phyloP scores from a whole-genome alignment of 495 filamentous ascomycete species.

The Bryoglossum gracile region DNA sequence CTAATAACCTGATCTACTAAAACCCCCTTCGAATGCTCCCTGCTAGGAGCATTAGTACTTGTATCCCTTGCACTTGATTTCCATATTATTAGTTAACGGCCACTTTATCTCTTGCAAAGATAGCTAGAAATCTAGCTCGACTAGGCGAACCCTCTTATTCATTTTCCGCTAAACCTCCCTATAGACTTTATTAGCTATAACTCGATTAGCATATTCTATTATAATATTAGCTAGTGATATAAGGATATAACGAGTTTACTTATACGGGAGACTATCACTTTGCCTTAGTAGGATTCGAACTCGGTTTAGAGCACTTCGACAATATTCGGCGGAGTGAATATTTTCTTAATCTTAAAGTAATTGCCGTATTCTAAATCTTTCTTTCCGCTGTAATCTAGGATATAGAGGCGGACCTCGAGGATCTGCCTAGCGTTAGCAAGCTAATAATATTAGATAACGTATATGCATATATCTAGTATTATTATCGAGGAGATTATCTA shows the following conservation, averaged over 20 bases:
- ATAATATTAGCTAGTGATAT: not conserved
- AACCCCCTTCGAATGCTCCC: no score
- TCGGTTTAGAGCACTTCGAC: slow-evolving; percentile 1
- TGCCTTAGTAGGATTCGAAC: slow-evolving; percentile 5
- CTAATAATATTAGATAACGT: not conserved
- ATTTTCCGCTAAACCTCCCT: slow-evolving; percentile 4
- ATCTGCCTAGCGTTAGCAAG: slow-evolving; percentile 13
- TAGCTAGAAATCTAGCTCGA: slow-evolving; percentile 18
- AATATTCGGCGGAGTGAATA: slow-evolving; percentile 1
- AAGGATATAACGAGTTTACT: not conserved
- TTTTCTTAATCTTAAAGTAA: slow-evolving; percentile 9
- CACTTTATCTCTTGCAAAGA: not conserved
- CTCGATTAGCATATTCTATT: slow-evolving; percentile 2
- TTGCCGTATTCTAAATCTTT: slow-evolving; percentile 12
- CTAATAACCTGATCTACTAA: no score
- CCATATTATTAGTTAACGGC: slow-evolving; percentile 1
- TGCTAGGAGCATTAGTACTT: not conserved
- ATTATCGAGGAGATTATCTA: slow-evolving; percentile 21
- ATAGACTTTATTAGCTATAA: slow-evolving; percentile 3
- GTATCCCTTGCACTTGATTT: slow-evolving; percentile 11
- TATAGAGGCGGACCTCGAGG: slow-evolving; percentile 17
- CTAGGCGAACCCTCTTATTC: slow-evolving; percentile 11
- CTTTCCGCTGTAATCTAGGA: not conserved
- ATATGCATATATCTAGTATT: slow-evolving; percentile 20
- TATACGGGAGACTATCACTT: slow-evolving; percentile 19